Evolutionary conservation across 768 basidiomycete genomes (phyloP).

Genomic region (Neoboletus subvelutipes): DNA sequence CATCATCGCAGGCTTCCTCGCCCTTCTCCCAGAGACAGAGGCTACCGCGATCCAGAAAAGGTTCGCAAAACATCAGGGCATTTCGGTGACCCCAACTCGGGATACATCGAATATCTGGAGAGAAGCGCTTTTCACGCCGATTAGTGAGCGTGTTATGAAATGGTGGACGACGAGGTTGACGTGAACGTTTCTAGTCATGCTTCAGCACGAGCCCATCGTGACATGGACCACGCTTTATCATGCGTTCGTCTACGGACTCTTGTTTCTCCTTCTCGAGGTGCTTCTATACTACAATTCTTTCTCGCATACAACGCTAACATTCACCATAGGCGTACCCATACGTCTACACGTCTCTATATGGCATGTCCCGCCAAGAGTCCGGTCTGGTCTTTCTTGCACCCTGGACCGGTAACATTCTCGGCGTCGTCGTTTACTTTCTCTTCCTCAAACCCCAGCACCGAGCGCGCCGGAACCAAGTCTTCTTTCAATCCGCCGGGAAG

Average conservation of each 20-base stretch:
- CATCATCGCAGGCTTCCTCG: slow-evolving; percentile 14
- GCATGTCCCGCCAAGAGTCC: slow-evolving; percentile 26
- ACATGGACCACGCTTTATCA: slow-evolving; percentile 30
- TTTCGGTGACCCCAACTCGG: neutral
- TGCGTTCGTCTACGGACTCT: slow-evolving; percentile 28
- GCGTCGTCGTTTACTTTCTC: slow-evolving; percentile 26
- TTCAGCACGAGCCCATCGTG: slow-evolving; percentile 26
- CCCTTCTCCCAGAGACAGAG: slow-evolving; percentile 29
- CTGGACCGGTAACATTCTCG: slow-evolving; percentile 26
- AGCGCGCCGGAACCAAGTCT: slow-evolving; percentile 17
- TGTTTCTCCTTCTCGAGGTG: slow-evolving; percentile 32
- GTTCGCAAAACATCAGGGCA: slow-evolving; percentile 11
- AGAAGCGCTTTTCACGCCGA: slow-evolving; percentile 24
- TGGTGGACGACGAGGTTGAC: neutral
- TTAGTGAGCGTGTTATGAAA: slow-evolving; percentile 19
- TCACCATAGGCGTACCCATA: slow-evolving; percentile 22
- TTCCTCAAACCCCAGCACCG: slow-evolving; percentile 24
- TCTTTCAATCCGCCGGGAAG: slow-evolving; percentile 21
- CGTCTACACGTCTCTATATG: slow-evolving; percentile 21
- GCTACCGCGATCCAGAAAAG: slow-evolving; percentile 19
- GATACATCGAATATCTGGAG: slow-evolving; percentile 18
- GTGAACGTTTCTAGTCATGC: slow-evolving; percentile 18
- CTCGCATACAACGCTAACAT: neutral
- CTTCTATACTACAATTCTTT: neutral
- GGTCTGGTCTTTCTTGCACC: slow-evolving; percentile 27